A percentile compares a stretch with the other conserved stretches of the same genome.
Evolutionary conservation across 495 filamentous ascomycete genomes (phyloP).

Genomic region (Darksidea phi): DNA sequence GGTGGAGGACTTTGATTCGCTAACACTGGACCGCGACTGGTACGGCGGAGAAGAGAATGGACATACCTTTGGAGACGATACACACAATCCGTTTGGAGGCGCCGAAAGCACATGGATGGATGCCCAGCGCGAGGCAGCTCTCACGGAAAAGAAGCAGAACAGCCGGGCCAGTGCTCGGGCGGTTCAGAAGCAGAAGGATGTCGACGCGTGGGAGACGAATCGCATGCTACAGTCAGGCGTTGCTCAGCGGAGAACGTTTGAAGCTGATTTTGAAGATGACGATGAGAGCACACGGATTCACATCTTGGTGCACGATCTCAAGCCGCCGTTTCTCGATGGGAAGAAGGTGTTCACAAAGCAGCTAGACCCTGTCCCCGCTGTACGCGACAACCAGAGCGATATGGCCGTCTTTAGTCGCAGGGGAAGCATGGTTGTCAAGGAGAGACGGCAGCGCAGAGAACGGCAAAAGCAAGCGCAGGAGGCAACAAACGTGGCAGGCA

Average conservation of each 20-base stretch:
- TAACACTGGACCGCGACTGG: conserved; percentile 84
- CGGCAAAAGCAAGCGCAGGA: conserved; percentile 93
- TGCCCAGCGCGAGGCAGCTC: conserved; percentile 66
- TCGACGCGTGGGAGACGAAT: conserved; percentile 97
- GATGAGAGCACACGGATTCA: conserved; percentile 89
- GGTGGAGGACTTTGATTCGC: conserved; percentile 56
- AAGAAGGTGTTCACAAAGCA: conserved; percentile 96
- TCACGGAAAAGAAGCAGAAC: conserved; percentile 71
- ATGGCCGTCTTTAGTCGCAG: conserved; percentile 98
- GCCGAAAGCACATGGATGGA: conserved; percentile 67
- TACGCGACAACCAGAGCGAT: conserved; percentile 92
- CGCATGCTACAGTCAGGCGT: conserved; percentile 97
- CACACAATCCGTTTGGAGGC: conserved; percentile 65
- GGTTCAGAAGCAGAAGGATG: conserved; percentile 84
- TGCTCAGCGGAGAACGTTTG: conserved; percentile 80
- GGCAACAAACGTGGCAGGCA: conserved; percentile 90
- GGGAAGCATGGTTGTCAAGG: conserved; percentile 88
- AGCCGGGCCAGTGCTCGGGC: conserved; percentile 69
- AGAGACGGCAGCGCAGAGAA: conserved; percentile 87
- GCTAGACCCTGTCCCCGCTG: conserved; percentile 88
- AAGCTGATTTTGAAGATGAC: conserved; percentile 82
- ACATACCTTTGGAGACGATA: conserved; percentile 76
- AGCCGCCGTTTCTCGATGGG: conserved; percentile 93
- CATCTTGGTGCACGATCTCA: conserved; percentile 88
- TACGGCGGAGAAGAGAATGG: conserved; percentile 76